Percentiles rank a stretch among this genome's conserved stretches.
These are phyloP conservation scores for Periconia sp. DNA, from an alignment of 2,329 filamentous ascomycete species.

Conservation along the genomic window DNA sequence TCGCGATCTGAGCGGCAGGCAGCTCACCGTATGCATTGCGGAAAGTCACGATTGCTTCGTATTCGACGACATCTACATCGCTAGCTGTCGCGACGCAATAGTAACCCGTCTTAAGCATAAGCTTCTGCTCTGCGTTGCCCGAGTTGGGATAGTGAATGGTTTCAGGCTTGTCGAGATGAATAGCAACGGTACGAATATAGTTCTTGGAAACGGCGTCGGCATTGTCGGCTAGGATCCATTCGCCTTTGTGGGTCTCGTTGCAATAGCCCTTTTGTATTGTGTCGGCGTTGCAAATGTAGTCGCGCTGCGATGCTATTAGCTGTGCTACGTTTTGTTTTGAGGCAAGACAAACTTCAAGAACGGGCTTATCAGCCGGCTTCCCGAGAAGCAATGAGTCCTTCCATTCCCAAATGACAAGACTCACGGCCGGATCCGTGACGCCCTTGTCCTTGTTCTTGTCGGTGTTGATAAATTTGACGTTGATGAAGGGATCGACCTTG, in stretches of 20 bases:
- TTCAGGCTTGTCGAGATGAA: slow-evolving; percentile 78
- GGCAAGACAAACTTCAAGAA: slow-evolving; percentile 31
- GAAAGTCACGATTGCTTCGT: slow-evolving; percentile 85
- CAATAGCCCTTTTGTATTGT: slow-evolving; percentile 74
- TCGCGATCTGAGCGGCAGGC: slow-evolving; percentile 92
- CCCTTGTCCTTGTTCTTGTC: slow-evolving; percentile 61
- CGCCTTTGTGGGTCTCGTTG: slow-evolving; percentile 76
- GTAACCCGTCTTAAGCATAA: slow-evolving; percentile 77
- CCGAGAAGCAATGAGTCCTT: slow-evolving; percentile 82
- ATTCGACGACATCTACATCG: slow-evolving; percentile 70
- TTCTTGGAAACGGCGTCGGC: slow-evolving; percentile 73
- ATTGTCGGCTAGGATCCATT: slow-evolving; percentile 82
- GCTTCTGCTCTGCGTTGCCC: slow-evolving; percentile 28
- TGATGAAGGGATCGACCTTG: slow-evolving; percentile 85
- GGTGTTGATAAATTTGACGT: slow-evolving; percentile 74
- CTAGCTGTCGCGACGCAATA: slow-evolving; percentile 87
- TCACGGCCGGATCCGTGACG: slow-evolving; percentile 75
- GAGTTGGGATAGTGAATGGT: slow-evolving; percentile 82
- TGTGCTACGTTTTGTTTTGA: background rate
- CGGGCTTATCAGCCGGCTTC: slow-evolving; percentile 53
- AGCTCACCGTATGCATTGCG: slow-evolving; percentile 96
- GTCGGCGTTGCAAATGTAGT: slow-evolving; percentile 77
- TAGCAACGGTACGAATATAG: slow-evolving; percentile 77
- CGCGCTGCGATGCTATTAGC: slow-evolving; percentile 53
- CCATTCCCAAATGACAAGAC: slow-evolving; percentile 94